Evolutionary conservation across 1,284 basidiomycete species (phyloP), one percentile per base, ranked within the genome.

Genomic region (Polyporus tsugae): DNA sequence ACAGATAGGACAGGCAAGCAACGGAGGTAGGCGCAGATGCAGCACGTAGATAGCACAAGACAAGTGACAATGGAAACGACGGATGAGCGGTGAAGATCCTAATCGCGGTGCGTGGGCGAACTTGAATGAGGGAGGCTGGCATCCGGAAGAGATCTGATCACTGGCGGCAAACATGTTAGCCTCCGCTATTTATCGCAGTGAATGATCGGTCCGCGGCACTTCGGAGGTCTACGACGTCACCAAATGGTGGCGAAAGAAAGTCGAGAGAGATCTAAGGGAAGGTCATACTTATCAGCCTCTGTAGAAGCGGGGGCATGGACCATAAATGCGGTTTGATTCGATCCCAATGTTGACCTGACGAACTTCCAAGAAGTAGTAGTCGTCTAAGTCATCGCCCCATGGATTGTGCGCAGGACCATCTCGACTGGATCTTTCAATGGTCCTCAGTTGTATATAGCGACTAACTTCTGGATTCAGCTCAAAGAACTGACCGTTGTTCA

Each of bases 401-500:
- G 41, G 41, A 3, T 25, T 22, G 22, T 22, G 11, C 5, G 13
- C 10, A 0, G 46, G 42, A 44, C 17, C 17, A 44, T 19, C 46
- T 49, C 11, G 10, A 25, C 10, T 25, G n/a, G 4, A 49, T 49
- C 2, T 22, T 22, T 25, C 11, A 22, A 25, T 49, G 10, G 46
- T 11, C 9, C 46, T 49, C 46, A 49, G 46, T 25, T 49, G 9
- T 19, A 11, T 49, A 49, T 19, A 49, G 46, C 22, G 10, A 49
- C 46, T 1, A 49, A 49, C 10, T 49, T 29, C 29, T 29, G 29
- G 29, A 29, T 29, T 19, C 41, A 42, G 41, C 41, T 42, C 41
- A 42, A 42, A 42, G 41, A 25, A 49, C 46, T 49, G 46, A 49
- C 46, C 46, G 46, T 49, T 25, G 22, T 25, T 49, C 46, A 49